phyloP scores from a whole-genome alignment of 1,284 basidiomycete genomes.

The Fereydounia khargensis region DNA sequence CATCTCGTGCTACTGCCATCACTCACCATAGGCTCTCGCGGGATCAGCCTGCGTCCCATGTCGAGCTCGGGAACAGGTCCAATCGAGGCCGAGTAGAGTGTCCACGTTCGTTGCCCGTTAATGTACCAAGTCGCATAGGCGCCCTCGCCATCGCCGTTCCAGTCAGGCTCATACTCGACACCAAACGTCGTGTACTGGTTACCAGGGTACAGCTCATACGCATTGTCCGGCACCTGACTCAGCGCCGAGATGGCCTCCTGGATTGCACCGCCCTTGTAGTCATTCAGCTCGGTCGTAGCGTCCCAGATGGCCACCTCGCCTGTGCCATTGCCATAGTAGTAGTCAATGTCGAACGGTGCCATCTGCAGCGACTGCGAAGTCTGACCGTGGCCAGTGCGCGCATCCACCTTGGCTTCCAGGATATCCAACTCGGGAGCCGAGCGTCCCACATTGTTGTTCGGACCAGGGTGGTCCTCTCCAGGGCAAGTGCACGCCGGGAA shows the following conservation, averaged over 20 bases:
- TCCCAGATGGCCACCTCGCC: conserved; percentile 41
- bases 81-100: conserved; percentile 30
- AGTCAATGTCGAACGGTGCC: conserved; percentile 54
- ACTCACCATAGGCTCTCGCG: conserved; percentile 47
- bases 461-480: conserved; percentile 49
- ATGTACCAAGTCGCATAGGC: conserved; percentile 49
- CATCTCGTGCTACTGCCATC: no score
- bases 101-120: conserved; percentile 51
- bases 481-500: conserved; percentile 49
- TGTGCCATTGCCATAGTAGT: conserved; percentile 42
- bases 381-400: conserved; percentile 28
- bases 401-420: conserved; percentile 63
- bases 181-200: conserved; percentile 44
- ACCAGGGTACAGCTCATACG: conserved; percentile 29
- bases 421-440: conserved; percentile 57
- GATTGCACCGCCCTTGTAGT: conserved; percentile 49
- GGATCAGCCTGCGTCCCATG: conserved; percentile 40
- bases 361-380: conserved; percentile 55
- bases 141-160: conserved; percentile 36
- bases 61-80: conserved; percentile 31
- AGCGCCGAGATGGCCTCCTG: conserved; percentile 56
- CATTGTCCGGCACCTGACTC: conserved; percentile 36
- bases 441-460: conserved; percentile 42
- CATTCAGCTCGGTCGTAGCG: conserved; percentile 36
- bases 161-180: conserved; percentile 55